Conservation (phyloP, 1,139 yeast species). For the Maudiozyma humilis region DNA sequence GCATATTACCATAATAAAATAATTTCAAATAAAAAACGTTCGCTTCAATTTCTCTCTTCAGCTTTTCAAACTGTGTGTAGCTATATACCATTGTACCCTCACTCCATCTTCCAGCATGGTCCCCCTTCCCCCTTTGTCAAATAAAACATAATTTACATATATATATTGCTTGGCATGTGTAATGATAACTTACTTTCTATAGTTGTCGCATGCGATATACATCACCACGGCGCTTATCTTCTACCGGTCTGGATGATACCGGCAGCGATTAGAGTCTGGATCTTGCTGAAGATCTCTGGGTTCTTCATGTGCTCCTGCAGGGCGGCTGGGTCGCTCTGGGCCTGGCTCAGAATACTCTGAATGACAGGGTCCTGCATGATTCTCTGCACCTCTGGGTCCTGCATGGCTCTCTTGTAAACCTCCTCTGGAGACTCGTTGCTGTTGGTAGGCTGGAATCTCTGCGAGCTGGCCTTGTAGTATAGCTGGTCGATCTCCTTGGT, state of each 20-base stretch:
- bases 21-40: too few species aligned
- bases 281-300: conserved; percentile 84
- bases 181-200: too few species aligned
- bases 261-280: conserved; percentile 86
- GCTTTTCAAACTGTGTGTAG: too few species aligned
- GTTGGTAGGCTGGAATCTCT: conserved; percentile 64
- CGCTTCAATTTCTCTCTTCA: too few species aligned
- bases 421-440: conserved; percentile 94
- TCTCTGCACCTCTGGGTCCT: conserved; percentile 88
- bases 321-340: conserved; percentile 93
- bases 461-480: conserved; percentile 65
- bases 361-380: conserved; percentile 94
- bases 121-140: too few species aligned
- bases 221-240: too few species aligned
- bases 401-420: conserved; percentile 80
- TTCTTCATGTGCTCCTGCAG: conserved; percentile 96
- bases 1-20: too few species aligned
- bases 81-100: neutral
- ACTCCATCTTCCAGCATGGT: neutral
- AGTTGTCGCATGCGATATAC: too few species aligned
- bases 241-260: conserved; percentile 80
- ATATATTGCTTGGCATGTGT: too few species aligned
- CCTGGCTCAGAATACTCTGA: conserved; percentile 92
- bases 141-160: neutral
- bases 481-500: conserved; percentile 75